Evolutionary conservation across 148 eudicot species (phyloP).

Genomic region (Agrostemma githago): DNA sequence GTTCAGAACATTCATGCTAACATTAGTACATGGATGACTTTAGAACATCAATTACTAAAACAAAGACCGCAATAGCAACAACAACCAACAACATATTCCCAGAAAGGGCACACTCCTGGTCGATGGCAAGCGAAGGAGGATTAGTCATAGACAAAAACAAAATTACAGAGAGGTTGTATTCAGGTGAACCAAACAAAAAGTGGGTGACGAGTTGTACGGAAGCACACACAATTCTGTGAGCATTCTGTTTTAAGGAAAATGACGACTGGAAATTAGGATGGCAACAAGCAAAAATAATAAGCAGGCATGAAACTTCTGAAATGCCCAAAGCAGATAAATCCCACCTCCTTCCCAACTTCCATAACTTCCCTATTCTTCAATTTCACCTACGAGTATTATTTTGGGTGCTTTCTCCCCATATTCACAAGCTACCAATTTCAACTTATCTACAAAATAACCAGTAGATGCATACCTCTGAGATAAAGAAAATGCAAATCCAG

Average conservation of each 20-base stretch:
- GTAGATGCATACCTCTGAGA: constrained; percentile 59
- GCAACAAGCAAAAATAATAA: not conserved
- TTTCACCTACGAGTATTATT: no score
- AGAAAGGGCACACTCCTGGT: not conserved
- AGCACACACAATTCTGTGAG: not conserved
- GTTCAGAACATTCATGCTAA: not conserved
- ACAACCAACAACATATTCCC: not conserved
- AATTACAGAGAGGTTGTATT: not conserved
- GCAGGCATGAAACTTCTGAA: not conserved
- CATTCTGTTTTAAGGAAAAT: not conserved
- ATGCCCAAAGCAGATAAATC: not conserved
- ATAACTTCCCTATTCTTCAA: not conserved
- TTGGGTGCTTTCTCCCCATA: not conserved
- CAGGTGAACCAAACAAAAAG: not conserved
- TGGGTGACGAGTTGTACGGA: not conserved
- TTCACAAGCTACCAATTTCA: not conserved
- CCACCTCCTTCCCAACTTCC: not conserved
- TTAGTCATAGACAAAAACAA: not conserved
- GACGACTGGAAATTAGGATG: not conserved
- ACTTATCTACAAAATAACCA: not conserved
- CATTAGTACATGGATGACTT: not conserved
- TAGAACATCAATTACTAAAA: not conserved
- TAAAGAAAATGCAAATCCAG: constrained; percentile 74
- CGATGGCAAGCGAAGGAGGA: not conserved
- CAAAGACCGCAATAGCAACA: not conserved